These are phyloP conservation scores for Aspergillus ibericus DNA, from an alignment of 2,329 filamentous ascomycete genomes.

Conservation along the genomic window DNA sequence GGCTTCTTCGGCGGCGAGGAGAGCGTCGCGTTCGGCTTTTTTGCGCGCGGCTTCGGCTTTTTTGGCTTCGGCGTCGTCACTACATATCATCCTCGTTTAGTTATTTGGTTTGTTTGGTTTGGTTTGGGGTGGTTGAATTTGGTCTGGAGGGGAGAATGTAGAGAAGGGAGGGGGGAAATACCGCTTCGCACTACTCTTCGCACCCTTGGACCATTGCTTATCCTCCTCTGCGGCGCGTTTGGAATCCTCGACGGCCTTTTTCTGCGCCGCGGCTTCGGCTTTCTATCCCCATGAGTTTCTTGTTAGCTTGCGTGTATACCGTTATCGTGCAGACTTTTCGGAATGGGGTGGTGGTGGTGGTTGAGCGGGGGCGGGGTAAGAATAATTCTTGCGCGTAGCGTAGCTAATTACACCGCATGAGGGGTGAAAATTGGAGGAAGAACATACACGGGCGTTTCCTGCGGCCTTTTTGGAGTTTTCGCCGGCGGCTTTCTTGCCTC, in stretches of 20 bases:
- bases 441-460: slow-evolving; percentile 67
- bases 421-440: background rate
- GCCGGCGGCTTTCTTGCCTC: slow-evolving; percentile 63
- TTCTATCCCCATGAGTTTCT: slow-evolving; percentile 60
- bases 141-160: background rate
- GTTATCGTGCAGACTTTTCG: too few species aligned
- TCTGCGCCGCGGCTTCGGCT: slow-evolving; percentile 79
- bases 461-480: slow-evolving; percentile 87
- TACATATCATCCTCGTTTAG: slow-evolving; percentile 39
- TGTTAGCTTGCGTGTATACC: background rate
- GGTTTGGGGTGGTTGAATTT: too few species aligned
- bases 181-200: slow-evolving; percentile 87
- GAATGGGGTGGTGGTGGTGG: background rate
- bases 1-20: slow-evolving; percentile 80
- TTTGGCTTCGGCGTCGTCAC: slow-evolving; percentile 81
- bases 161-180: slow-evolving; percentile 47
- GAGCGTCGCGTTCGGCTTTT: slow-evolving; percentile 87
- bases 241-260: slow-evolving; percentile 69
- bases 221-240: slow-evolving; percentile 68
- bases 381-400: background rate
- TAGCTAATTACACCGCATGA: too few species aligned
- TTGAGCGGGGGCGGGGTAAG: slow-evolving; percentile 28
- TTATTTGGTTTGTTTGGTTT: background rate
- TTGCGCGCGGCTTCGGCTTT: slow-evolving; percentile 79
- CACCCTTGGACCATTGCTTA: slow-evolving; percentile 77